Conservation (phyloP, 257 asterid genomes). For the Jaltomata sinuosa region DNA sequence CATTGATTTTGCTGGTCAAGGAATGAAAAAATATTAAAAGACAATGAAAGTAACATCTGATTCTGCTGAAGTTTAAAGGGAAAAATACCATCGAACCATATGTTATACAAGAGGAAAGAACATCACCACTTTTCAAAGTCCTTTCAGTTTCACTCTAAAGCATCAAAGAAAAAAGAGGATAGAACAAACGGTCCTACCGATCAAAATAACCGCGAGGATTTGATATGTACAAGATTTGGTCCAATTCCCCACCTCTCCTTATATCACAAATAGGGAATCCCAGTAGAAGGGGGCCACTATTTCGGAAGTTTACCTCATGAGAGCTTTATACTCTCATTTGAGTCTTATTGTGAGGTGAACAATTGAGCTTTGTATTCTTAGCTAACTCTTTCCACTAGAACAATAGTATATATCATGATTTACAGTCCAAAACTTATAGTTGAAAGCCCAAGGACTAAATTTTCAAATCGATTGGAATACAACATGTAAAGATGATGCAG, state of each 20-base stretch:
- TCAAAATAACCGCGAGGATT: background rate
- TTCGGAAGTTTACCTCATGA: background rate
- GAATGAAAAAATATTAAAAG: slow-evolving; percentile 7
- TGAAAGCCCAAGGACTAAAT: background rate
- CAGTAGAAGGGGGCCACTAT: background rate
- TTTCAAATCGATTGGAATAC: background rate
- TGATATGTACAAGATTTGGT: background rate
- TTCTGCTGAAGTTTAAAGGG: background rate
- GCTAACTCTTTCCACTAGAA: background rate
- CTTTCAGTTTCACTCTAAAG: background rate
- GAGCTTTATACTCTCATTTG: background rate
- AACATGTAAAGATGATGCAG: background rate
- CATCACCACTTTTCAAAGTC: background rate
- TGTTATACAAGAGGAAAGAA: background rate
- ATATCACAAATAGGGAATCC: background rate
- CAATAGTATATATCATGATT: background rate
- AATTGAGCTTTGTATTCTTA: background rate
- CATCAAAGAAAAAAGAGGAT: background rate
- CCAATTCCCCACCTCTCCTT: background rate
- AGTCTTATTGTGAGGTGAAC: background rate
- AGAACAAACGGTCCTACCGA: background rate
- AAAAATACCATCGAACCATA: background rate
- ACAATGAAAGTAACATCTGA: slow-evolving; percentile 2
- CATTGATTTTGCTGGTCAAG: slow-evolving; percentile 32
- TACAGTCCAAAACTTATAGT: background rate